Conservation (phyloP, 2,329 filamentous ascomycete genomes). For the Aureobasidium sp. region DNA sequence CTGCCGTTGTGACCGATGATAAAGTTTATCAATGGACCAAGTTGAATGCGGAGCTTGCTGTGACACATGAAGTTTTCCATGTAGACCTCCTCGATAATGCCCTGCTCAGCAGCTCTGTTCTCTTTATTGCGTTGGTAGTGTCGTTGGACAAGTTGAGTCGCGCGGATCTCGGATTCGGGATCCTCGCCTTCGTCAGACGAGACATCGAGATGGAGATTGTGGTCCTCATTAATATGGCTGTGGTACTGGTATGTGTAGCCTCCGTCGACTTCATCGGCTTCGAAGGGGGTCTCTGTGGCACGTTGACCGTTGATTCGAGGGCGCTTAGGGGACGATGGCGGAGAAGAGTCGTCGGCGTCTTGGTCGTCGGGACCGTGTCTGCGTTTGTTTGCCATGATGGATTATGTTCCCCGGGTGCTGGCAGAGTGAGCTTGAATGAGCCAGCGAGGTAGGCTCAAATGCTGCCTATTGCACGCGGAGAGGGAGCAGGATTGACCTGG, state of each 20-base stretch:
- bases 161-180: constrained; percentile 23
- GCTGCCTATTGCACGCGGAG: not conserved
- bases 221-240: constrained; percentile 7
- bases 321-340: not conserved
- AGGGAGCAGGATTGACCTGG: not conserved
- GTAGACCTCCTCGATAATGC: constrained; percentile 79
- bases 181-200: constrained; percentile 23
- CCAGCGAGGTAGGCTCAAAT: not conserved
- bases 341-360: not conserved
- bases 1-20: constrained; percentile 97
- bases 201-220: constrained; percentile 12
- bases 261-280: constrained; percentile 5
- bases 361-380: not conserved
- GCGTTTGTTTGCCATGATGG: constrained; percentile 4
- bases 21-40: constrained; percentile 97
- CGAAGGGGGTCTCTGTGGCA: not conserved
- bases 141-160: constrained; percentile 26
- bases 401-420: not conserved
- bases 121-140: constrained; percentile 33
- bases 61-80: constrained; percentile 98
- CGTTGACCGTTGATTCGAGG: not conserved
- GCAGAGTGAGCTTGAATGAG: not conserved
- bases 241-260: constrained; percentile 11
- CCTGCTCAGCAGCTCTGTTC: constrained; percentile 72
- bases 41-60: constrained; percentile 65